phyloP scores from a whole-genome alignment of 2,329 filamentous ascomycete species.

The Alternaria novae-zelandiae region DNA sequence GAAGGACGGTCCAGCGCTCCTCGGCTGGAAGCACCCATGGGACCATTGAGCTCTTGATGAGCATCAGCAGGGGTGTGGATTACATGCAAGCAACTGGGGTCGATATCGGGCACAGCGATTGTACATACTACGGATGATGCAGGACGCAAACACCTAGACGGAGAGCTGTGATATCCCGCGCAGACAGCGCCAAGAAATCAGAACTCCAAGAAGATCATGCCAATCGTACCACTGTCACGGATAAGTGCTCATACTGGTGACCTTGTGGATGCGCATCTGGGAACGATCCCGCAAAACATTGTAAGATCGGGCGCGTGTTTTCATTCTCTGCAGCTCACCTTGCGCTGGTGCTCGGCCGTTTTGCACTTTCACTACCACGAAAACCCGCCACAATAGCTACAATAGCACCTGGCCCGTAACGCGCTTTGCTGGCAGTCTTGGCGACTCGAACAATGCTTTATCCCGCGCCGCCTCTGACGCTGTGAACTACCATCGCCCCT shows the following conservation, averaged over 20 bases:
- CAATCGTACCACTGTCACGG: not conserved
- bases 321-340: not conserved
- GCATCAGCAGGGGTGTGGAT: not conserved
- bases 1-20: constrained; percentile 88
- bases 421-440: not conserved
- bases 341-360: not conserved
- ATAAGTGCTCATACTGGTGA: not conserved
- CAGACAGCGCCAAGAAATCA: constrained; percentile 1
- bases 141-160: not conserved
- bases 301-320: not conserved
- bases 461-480: not conserved
- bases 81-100: not conserved
- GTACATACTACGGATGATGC: not conserved
- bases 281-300: not conserved
- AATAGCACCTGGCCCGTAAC: not conserved
- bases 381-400: not conserved
- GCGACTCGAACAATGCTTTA: not conserved
- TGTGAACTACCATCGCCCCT: not conserved
- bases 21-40: constrained; percentile 87
- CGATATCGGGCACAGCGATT: not conserved
- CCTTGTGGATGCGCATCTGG: not conserved
- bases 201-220: not conserved
- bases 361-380: not conserved
- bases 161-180: not conserved
- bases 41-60: constrained; percentile 37